Evolutionary conservation across 2,329 filamentous ascomycete species (phyloP).

Genomic region (Fonsecaea erecta): DNA sequence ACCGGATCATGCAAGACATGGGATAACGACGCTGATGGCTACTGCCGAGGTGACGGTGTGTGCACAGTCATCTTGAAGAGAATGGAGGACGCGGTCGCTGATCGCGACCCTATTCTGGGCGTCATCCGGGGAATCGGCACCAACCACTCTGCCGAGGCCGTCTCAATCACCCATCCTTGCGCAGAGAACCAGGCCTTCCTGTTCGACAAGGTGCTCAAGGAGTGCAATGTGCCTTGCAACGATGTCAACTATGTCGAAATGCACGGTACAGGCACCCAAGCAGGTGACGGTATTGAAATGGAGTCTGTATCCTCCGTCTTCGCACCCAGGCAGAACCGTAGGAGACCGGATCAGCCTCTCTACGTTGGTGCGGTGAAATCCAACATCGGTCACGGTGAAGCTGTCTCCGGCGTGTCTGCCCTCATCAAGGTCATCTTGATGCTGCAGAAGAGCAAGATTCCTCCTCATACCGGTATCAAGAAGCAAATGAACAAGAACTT

Average conservation of each 20-base stretch:
- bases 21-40: slow-evolving; percentile 78
- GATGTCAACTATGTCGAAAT: slow-evolving; percentile 48
- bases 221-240: slow-evolving; percentile 44
- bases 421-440: slow-evolving; percentile 69
- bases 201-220: slow-evolving; percentile 45
- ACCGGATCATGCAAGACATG: slow-evolving; percentile 79
- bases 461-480: slow-evolving; percentile 71
- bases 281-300: slow-evolving; percentile 47
- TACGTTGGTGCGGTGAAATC: slow-evolving; percentile 45
- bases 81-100: slow-evolving; percentile 74
- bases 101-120: slow-evolving; percentile 72
- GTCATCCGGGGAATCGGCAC: slow-evolving; percentile 75
- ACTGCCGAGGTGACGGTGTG: slow-evolving; percentile 78
- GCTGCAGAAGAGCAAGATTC: slow-evolving; percentile 66
- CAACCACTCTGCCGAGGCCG: slow-evolving; percentile 68
- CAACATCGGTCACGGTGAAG: slow-evolving; percentile 54
- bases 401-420: slow-evolving; percentile 43
- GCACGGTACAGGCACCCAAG: slow-evolving; percentile 51
- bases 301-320: slow-evolving; percentile 46
- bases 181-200: slow-evolving; percentile 46
- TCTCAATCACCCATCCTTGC: slow-evolving; percentile 52
- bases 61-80: slow-evolving; percentile 78
- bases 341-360: slow-evolving; percentile 42
- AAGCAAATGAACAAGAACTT: slow-evolving; percentile 44
- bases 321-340: slow-evolving; percentile 38